Evolutionary conservation across 768 basidiomycete genomes (phyloP).

Genomic region (Suillus lakei): DNA sequence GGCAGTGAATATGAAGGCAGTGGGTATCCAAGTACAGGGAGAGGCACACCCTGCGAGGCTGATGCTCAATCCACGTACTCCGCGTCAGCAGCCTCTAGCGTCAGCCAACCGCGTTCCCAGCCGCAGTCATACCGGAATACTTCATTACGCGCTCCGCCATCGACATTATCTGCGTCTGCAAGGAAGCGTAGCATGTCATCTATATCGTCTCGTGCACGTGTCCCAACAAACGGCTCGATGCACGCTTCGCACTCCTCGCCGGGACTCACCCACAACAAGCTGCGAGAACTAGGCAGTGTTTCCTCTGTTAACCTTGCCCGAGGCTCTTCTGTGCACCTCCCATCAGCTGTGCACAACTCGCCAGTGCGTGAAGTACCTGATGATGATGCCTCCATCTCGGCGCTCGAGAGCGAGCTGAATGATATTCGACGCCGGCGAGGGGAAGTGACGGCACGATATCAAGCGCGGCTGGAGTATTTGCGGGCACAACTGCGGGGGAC

Average conservation of each 20-base stretch:
- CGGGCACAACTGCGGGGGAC: conserved; percentile 84
- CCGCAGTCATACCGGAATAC: conserved; percentile 37
- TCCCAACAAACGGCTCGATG: conserved; percentile 16
- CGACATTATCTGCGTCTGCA: conserved; percentile 37
- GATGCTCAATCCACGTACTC: conserved; percentile 61
- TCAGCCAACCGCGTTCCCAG: conserved; percentile 51
- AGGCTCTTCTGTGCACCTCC: conserved; percentile 31
- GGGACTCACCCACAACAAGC: conserved; percentile 32
- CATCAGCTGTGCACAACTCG: conserved; percentile 54
- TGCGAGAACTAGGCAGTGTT: conserved; percentile 42
- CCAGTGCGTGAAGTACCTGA: conserved; percentile 19
- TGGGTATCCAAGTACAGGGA: conserved; percentile 24
- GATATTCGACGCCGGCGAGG: conserved; percentile 72
- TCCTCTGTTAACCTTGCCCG: conserved; percentile 58
- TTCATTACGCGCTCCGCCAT: conserved; percentile 37
- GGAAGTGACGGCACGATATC: conserved; percentile 75
- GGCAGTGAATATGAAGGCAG: conserved; percentile 30
- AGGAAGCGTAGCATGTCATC: conserved; percentile 70
- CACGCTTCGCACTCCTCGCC: conserved; percentile 41
- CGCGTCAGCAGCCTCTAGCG: conserved; percentile 52
- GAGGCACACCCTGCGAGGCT: conserved; percentile 43
- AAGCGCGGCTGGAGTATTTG: conserved; percentile 77
- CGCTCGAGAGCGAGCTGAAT: conserved; percentile 61
- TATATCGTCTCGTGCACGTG: conserved; percentile 51
- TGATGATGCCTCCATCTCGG: conserved; percentile 42